These are phyloP conservation scores for Triadica sebifera DNA, from an alignment of 345 rosid species.

Conservation along the genomic window DNA sequence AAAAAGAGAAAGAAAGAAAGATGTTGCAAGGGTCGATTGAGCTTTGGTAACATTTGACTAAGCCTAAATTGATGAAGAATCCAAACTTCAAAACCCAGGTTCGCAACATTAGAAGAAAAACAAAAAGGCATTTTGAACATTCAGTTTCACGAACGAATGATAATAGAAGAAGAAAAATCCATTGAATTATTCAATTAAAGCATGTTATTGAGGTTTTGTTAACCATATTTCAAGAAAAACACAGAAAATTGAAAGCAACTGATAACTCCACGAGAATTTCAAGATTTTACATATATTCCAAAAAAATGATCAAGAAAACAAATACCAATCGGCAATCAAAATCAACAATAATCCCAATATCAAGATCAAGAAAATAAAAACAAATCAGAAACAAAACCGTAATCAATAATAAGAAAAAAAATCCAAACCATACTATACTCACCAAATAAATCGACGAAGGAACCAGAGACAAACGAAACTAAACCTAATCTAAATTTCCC, in stretches of 20 bases:
- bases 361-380: not conserved
- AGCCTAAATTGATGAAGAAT: not conserved
- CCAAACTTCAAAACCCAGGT: not conserved
- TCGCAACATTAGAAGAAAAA: not conserved
- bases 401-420: not conserved
- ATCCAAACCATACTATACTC: not conserved
- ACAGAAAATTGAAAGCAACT: not conserved
- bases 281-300: not conserved
- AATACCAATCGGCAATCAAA: not conserved
- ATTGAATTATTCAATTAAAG: not conserved
- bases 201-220: not conserved
- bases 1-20: too few relatives aligned
- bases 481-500: not conserved
- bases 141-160: not conserved
- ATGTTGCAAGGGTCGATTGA: not conserved
- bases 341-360: not conserved
- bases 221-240: not conserved
- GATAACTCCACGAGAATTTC: not conserved
- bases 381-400: not conserved
- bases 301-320: not conserved
- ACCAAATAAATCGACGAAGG: not conserved
- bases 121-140: not conserved
- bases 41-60: not conserved
- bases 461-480: not conserved
- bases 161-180: not conserved